Evolutionary conservation across 192 early-diverging fungal genomes (phyloP).

Genomic region (Rhizoclosmatium sp.): DNA sequence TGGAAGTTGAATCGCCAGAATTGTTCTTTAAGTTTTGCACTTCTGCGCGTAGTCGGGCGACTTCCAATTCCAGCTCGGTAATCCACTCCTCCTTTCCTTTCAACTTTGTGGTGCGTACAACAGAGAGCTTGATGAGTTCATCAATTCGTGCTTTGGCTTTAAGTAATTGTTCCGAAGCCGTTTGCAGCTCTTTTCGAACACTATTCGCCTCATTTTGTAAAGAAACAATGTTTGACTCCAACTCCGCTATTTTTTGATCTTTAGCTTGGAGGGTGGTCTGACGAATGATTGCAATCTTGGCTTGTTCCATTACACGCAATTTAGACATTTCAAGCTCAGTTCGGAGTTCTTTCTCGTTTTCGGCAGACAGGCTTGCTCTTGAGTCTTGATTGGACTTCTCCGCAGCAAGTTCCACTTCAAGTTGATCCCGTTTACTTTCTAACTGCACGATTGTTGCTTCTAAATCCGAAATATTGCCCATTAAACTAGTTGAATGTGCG

Average conservation of each 20-base stretch:
- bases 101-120: slow-evolving; percentile 16
- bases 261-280: slow-evolving; percentile 6
- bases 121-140: slow-evolving; percentile 28
- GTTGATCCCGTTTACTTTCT: slow-evolving; percentile 17
- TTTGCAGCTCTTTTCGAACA: neutral
- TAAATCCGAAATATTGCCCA: slow-evolving; percentile 3
- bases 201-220: neutral
- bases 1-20: neutral
- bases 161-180: neutral
- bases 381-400: neutral
- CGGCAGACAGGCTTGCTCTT: neutral
- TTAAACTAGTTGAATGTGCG: neutral
- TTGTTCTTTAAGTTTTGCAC: neutral
- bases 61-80: slow-evolving; percentile 15
- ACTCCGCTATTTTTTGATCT: slow-evolving; percentile 9
- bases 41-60: slow-evolving; percentile 9
- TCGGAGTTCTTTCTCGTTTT: neutral
- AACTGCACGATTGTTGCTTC: neutral
- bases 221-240: neutral
- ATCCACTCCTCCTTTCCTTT: slow-evolving; percentile 36
- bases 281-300: neutral
- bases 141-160: slow-evolving; percentile 23
- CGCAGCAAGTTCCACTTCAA: neutral
- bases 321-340: neutral
- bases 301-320: neutral